Evolutionary conservation across 768 basidiomycete genomes (phyloP), one percentile per base, ranked within the genome.

Genomic region (Wakefieldia striispora): DNA sequence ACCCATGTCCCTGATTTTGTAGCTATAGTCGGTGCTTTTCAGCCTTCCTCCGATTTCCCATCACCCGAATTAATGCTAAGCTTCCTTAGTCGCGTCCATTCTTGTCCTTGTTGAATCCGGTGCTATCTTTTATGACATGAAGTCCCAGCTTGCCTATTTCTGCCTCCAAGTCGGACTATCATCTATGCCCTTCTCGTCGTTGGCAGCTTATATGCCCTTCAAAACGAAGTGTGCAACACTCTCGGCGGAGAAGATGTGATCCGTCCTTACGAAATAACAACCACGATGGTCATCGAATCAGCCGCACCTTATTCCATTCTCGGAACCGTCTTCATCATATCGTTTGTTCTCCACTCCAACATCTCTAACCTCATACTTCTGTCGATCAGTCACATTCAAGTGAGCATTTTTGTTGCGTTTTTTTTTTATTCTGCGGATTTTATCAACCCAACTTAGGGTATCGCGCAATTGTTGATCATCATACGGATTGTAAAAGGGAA

Each of bases 401-500:
- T 66, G 41, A 39, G 42, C n/a, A n/a, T 29, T 11, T 35, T 7
- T 31, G 19, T 12, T 20, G n/a, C 1, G 16, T 12, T 29, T 13
- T 29, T 29, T 11, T 2, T 12, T 29, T 9, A 8, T 6, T 6
- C 5, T 29, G 3, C 13, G 6, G 26, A 27, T 27, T 8, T 8
- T 4, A 29, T 29, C 8, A 29, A 12, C 13, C 10, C 29, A 3
- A 16, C n/a, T 4, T 9, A 47, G 72, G 62, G 58, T n/a, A 67
- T 74, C 45, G 65, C 65, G 0, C 65, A 71, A 20, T 24, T 68
- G n/a, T 48, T 70, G 39, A 73, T 75, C 55, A 64, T 72, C 52
- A 54, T 68, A 17, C 67, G 72, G 3, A 67, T 75, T 23, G 66
- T 64, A 0, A 57, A 46, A 40, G 72, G 71, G 10, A 43, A 51